phyloP scores from a whole-genome alignment of 768 basidiomycete genomes.

The Pulveroboletus sp. region DNA sequence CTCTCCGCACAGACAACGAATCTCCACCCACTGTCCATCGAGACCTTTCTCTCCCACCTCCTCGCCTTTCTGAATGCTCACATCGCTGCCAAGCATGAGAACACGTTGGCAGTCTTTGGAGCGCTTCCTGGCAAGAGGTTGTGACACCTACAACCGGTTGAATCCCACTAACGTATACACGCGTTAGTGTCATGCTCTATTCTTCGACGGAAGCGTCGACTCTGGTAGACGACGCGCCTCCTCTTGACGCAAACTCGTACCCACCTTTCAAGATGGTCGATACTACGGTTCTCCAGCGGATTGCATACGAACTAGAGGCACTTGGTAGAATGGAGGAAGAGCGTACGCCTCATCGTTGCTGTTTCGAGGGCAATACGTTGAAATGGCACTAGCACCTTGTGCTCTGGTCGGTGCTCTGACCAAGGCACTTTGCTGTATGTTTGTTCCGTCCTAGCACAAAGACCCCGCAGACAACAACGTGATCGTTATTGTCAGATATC shows the following conservation, averaged over 20 bases:
- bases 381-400: slow-evolving; percentile 43
- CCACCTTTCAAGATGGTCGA: slow-evolving; percentile 79
- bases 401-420: slow-evolving; percentile 85
- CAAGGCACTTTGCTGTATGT: slow-evolving; percentile 86
- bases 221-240: slow-evolving; percentile 31
- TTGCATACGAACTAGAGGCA: slow-evolving; percentile 57
- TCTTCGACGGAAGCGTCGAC: slow-evolving; percentile 51
- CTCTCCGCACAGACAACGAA: slow-evolving; percentile 51
- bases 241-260: slow-evolving; percentile 74
- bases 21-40: slow-evolving; percentile 54
- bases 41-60: slow-evolving; percentile 75
- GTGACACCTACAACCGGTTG: slow-evolving; percentile 7
- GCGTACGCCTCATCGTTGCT: slow-evolving; percentile 15
- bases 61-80: slow-evolving; percentile 92
- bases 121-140: slow-evolving; percentile 84
- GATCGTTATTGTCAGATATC: slow-evolving; percentile 51
- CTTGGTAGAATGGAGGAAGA: slow-evolving; percentile 48
- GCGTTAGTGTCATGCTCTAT: slow-evolving; percentile 67
- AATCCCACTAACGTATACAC: background rate
- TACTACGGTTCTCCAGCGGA: slow-evolving; percentile 53
- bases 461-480: background rate
- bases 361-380: slow-evolving; percentile 1
- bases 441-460: background rate
- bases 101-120: slow-evolving; percentile 87
- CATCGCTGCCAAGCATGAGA: slow-evolving; percentile 86